A percentile compares a stretch with the other conserved stretches of the same genome.
Evolutionary conservation across 306 rosid genomes (phyloP).

Genomic region (Cicer judaicum): DNA sequence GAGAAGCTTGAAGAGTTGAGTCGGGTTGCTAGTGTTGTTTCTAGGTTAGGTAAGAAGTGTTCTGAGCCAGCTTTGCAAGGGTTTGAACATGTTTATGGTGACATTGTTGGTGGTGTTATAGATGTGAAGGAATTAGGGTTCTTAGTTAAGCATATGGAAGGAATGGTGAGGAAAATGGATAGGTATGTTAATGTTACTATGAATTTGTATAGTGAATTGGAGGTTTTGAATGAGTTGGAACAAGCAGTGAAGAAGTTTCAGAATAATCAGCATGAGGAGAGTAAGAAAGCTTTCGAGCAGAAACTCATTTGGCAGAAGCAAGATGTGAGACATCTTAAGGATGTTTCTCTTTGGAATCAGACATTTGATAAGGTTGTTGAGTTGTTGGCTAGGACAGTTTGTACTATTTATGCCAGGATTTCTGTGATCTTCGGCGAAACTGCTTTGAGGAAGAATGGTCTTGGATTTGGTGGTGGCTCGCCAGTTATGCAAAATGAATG

Average conservation of each 20-base stretch:
- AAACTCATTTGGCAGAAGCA: conserved; percentile 81
- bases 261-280: conserved; percentile 85
- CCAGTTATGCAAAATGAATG: conserved; percentile 42
- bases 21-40: conserved; percentile 70
- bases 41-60: conserved; percentile 85
- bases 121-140: conserved; percentile 81
- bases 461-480: conserved; percentile 48
- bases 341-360: conserved; percentile 83
- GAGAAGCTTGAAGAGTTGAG: conserved; percentile 88
- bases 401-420: conserved; percentile 79
- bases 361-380: conserved; percentile 84
- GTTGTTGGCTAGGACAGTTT: conserved; percentile 78
- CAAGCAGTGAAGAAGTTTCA: conserved; percentile 87
- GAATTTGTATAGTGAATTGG: conserved; percentile 80
- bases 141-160: conserved; percentile 89
- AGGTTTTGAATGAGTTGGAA: conserved; percentile 81
- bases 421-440: conserved; percentile 62
- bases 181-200: conserved; percentile 76
- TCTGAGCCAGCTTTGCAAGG: conserved; percentile 84
- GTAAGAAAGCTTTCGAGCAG: conserved; percentile 80
- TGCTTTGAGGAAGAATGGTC: conserved; percentile 46
- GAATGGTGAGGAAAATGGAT: conserved; percentile 90
- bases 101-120: conserved; percentile 71
- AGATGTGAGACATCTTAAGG: conserved; percentile 82
- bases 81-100: conserved; percentile 85